phyloP scores from a whole-genome alignment of 129 eudicot genomes.

The Tagetes patula region DNA sequence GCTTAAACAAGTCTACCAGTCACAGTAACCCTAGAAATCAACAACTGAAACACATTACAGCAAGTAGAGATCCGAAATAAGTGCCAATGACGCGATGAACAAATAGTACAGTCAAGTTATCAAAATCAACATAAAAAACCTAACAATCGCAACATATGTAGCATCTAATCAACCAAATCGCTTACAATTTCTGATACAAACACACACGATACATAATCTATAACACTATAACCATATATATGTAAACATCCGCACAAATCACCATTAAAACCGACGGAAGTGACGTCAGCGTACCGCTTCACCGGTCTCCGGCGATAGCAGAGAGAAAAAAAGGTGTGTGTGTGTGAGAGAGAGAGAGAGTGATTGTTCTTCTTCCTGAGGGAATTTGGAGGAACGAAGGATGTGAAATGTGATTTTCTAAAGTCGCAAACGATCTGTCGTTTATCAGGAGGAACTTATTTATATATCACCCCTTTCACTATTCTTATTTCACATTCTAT shows the following conservation, averaged over 20 bases:
- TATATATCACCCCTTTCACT: not conserved
- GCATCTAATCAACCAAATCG: conserved; percentile 21
- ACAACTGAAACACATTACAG: conserved; percentile 21
- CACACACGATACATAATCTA: not conserved
- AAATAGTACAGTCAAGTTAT: conserved; percentile 23
- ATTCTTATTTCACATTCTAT: not conserved
- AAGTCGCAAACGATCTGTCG: conserved; percentile 45
- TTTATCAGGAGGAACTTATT: conserved; percentile 13
- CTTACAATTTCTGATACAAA: not conserved
- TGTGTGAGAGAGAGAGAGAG: conserved; percentile 8
- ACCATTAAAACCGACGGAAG: not conserved
- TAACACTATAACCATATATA: conserved; percentile 7
- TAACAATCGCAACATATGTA: conserved; percentile 4
- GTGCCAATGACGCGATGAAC: conserved; percentile 23
- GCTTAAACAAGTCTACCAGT: conserved; percentile 32
- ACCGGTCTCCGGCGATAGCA: conserved; percentile 22
- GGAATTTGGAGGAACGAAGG: conserved; percentile 30
- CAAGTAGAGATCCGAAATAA: conserved; percentile 56
- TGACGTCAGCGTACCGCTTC: conserved; percentile 44
- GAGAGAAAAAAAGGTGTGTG: conserved; percentile 22
- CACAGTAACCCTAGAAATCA: conserved; percentile 47
- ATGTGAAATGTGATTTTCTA: conserved; percentile 41
- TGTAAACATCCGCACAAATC: not conserved
- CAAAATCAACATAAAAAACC: conserved; percentile 19
- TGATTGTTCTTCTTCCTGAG: conserved; percentile 37